A percentile compares a stretch with the other conserved stretches of the same genome.
phyloP scores from a whole-genome alignment of 495 filamentous ascomycete species.

The Penicillium ochrochloron region DNA sequence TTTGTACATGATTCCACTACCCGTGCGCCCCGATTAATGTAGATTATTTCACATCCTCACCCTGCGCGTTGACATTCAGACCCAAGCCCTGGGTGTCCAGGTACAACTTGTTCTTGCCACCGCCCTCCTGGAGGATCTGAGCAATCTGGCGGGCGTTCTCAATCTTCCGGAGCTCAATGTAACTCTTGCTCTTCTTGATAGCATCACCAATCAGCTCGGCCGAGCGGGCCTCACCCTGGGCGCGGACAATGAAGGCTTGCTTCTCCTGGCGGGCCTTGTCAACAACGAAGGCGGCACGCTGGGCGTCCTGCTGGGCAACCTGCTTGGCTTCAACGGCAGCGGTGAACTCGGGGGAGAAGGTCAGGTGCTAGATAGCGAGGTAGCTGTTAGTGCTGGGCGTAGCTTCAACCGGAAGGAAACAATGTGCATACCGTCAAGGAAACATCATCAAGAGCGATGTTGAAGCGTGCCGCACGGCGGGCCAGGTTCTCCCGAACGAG shows the following conservation, averaged over 20 bases:
- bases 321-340: conserved; percentile 99
- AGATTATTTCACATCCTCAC: conserved; percentile 42
- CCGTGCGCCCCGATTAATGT: conserved; percentile 35
- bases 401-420: neutral
- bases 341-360: conserved; percentile 99
- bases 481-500: conserved; percentile 93
- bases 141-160: conserved; percentile 94
- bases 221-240: conserved; percentile 98
- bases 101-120: conserved; percentile 92
- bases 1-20: conserved; percentile 49
- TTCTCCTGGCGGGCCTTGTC: conserved; percentile 99
- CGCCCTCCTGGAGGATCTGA: conserved; percentile 76
- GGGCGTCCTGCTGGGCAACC: conserved; percentile 97
- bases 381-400: conserved; percentile 23
- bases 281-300: conserved; percentile 95
- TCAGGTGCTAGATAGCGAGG: conserved; percentile 72
- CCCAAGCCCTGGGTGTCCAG: conserved; percentile 88
- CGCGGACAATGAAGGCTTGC: conserved; percentile 97
- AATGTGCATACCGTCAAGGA: conserved; percentile 79
- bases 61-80: conserved; percentile 76
- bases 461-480: conserved; percentile 89
- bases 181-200: conserved; percentile 98
- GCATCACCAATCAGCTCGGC: conserved; percentile 98
- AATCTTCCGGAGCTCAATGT: conserved; percentile 95
- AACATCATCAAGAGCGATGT: conserved; percentile 96